A percentile compares a stretch with the other conserved stretches of the same genome.
phyloP scores from a whole-genome alignment of 2,329 filamentous ascomycete genomes.

The Ophiostoma triangulosporum region DNA sequence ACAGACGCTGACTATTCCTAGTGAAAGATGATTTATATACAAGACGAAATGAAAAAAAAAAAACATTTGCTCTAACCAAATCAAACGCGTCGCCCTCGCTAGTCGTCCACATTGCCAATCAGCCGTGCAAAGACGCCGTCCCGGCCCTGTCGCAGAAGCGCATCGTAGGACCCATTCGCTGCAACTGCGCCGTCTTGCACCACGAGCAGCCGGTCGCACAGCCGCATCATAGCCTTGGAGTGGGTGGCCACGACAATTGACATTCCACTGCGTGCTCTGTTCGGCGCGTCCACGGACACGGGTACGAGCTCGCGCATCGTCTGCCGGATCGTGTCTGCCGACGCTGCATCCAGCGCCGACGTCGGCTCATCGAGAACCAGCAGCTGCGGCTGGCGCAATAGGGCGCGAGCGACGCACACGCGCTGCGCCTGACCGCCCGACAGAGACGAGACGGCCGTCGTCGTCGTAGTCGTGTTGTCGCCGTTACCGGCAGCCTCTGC shows the following conservation, averaged over 20 bases:
- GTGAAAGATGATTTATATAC: too few species aligned
- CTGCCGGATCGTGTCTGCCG: slow-evolving; percentile 47
- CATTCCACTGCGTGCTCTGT: slow-evolving; percentile 21
- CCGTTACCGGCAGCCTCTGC: neutral
- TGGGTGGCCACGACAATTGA: slow-evolving; percentile 77
- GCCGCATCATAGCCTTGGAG: slow-evolving; percentile 70
- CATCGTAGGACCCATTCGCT: slow-evolving; percentile 49
- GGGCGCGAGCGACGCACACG: slow-evolving; percentile 65
- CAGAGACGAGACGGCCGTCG: slow-evolving; percentile 30
- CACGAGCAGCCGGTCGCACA: slow-evolving; percentile 61
- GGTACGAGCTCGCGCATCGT: slow-evolving; percentile 6
- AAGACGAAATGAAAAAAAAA: neutral
- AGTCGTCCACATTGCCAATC: slow-evolving; percentile 21
- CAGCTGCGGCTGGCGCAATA: slow-evolving; percentile 56
- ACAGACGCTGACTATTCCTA: too few species aligned
- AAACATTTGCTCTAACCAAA: neutral
- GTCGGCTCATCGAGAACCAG: slow-evolving; percentile 83
- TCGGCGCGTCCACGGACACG: neutral
- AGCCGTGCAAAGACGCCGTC: slow-evolving; percentile 34
- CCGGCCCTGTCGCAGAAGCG: slow-evolving; percentile 31
- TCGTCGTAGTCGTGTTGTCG: neutral
- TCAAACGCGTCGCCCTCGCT: too few species aligned
- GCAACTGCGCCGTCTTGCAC: slow-evolving; percentile 54
- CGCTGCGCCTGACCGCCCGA: slow-evolving; percentile 77
- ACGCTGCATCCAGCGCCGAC: slow-evolving; percentile 54